Percentiles rank a stretch among this genome's conserved stretches.
These are phyloP conservation scores for Pleurotus eryngii DNA, from an alignment of 768 basidiomycete species.

Conservation along the genomic window DNA sequence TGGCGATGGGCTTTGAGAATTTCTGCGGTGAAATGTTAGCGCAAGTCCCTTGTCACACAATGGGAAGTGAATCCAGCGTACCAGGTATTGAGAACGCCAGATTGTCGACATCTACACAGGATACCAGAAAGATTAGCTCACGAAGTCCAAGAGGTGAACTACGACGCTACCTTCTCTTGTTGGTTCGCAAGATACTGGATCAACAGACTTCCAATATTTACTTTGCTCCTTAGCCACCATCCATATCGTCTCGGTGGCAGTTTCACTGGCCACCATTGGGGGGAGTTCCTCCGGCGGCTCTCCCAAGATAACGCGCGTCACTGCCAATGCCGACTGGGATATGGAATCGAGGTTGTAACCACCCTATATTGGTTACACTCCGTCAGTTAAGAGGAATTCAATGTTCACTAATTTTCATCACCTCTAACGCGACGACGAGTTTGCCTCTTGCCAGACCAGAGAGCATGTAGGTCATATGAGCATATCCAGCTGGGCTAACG, in stretches of 20 bases:
- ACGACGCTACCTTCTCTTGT: constrained; percentile 54
- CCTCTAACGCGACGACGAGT: constrained; percentile 92
- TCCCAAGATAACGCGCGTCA: constrained; percentile 84
- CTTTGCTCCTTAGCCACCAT: constrained; percentile 85
- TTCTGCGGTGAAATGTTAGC: constrained; percentile 38
- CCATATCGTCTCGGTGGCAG: constrained; percentile 87
- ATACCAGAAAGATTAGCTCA: too few species aligned
- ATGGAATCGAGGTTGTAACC: constrained; percentile 94
- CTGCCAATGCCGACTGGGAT: constrained; percentile 82
- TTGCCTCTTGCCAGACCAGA: constrained; percentile 83
- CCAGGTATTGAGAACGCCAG: constrained; percentile 69
- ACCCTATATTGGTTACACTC: constrained; percentile 52
- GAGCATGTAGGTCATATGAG: constrained; percentile 99
- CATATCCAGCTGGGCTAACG: constrained; percentile 90
- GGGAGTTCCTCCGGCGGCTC: constrained; percentile 77
- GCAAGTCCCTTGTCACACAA: constrained; percentile 5
- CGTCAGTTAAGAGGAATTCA: not conserved
- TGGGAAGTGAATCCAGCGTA: constrained; percentile 19
- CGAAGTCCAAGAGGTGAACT: too few species aligned
- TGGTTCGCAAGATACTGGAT: constrained; percentile 80
- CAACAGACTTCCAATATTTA: constrained; percentile 87
- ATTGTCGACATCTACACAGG: constrained; percentile 52
- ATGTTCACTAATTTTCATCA: constrained; percentile 26
- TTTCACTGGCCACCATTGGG: constrained; percentile 70
- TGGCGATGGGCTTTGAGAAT: constrained; percentile 89